Evolutionary conservation across 306 rosid genomes (phyloP).

Genomic region (Delonix regia): DNA sequence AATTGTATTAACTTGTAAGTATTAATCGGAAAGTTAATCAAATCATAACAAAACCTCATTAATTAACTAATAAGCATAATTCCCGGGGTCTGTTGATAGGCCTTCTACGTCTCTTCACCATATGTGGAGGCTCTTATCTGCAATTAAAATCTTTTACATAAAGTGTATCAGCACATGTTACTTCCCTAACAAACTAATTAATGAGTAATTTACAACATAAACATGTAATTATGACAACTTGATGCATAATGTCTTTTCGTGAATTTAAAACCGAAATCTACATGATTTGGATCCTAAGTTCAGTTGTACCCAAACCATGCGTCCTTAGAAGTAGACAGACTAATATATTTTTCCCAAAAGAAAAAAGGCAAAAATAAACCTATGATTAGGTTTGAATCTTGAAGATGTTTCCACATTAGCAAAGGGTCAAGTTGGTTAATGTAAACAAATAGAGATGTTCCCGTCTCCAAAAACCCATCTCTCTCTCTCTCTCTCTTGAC

Average conservation of each 20-base stretch:
- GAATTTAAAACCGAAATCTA: background rate
- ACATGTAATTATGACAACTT: no score
- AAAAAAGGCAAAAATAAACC: background rate
- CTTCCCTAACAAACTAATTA: constrained; percentile 5
- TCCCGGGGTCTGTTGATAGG: constrained; percentile 33
- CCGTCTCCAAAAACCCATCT: no score
- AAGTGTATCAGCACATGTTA: background rate
- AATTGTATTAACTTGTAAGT: background rate
- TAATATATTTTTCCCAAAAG: constrained; percentile 23
- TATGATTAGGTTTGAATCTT: constrained; percentile 24
- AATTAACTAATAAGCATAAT: constrained; percentile 14
- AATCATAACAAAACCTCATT: background rate
- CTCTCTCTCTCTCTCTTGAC: no score
- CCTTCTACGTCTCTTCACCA: constrained; percentile 32
- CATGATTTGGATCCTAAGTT: background rate
- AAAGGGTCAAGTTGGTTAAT: constrained; percentile 28
- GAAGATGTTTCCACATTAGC: constrained; percentile 15
- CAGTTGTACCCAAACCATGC: constrained; percentile 5
- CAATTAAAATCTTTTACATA: background rate
- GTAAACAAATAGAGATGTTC: constrained; percentile 12
- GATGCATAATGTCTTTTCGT: constrained; percentile 33
- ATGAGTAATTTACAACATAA: constrained; percentile 14
- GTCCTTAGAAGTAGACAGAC: constrained; percentile 45
- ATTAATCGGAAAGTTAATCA: background rate
- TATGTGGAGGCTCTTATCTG: constrained; percentile 14